A percentile compares a stretch with the other conserved stretches of the same genome.
Evolutionary conservation across 108 stramenopile genomes (phyloP).

Genomic region (Skeletonema costatum): DNA sequence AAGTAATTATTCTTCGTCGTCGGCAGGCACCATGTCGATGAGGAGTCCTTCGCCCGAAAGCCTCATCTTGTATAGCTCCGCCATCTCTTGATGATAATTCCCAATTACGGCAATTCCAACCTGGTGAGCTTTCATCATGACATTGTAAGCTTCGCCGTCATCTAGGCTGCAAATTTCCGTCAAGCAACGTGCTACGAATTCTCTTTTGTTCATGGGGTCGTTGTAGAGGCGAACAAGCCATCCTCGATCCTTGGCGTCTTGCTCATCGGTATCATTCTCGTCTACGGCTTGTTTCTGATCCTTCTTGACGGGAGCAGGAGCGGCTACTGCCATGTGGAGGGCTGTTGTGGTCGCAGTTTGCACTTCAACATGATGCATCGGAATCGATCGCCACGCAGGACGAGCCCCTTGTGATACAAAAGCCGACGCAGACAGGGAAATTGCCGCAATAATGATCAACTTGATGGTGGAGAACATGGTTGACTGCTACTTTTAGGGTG

Average conservation of each 20-base stretch:
- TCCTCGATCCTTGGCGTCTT: constrained; percentile 25
- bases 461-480: not conserved
- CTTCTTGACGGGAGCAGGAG: constrained; percentile 8
- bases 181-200: constrained; percentile 73
- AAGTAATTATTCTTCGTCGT: constrained; percentile 43
- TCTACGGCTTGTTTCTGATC: constrained; percentile 3
- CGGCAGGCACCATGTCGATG: constrained; percentile 70
- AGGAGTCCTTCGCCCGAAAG: constrained; percentile 57
- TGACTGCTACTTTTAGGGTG: not conserved
- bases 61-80: constrained; percentile 59
- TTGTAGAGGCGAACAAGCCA: constrained; percentile 77
- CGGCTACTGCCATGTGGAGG: constrained; percentile 6
- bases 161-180: constrained; percentile 54
- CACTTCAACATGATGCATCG: not conserved
- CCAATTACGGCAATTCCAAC: constrained; percentile 68
- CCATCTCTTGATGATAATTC: constrained; percentile 59
- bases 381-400: not conserved
- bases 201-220: constrained; percentile 80
- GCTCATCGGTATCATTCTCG: constrained; percentile 7
- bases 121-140: constrained; percentile 83
- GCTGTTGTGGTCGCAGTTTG: not conserved
- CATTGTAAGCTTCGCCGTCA: constrained; percentile 58
- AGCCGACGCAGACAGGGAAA: not conserved
- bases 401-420: not conserved
- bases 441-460: not conserved